A percentile compares a stretch with the other conserved stretches of the same genome.
Evolutionary conservation across 2,329 filamentous ascomycete species (phyloP).

Genomic region (Monosporascus sp.): DNA sequence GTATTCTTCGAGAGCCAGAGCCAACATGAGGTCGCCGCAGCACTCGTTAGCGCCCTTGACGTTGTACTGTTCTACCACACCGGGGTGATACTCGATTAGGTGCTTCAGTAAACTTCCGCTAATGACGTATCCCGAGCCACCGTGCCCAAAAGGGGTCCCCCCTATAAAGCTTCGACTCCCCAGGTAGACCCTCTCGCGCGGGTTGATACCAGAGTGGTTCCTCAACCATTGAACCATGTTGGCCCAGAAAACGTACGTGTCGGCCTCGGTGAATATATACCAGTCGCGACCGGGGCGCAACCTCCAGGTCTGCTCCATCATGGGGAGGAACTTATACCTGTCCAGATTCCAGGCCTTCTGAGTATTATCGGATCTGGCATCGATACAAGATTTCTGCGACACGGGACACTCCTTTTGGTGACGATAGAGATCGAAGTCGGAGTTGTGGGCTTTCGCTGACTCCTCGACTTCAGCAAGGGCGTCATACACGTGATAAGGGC

Average conservation of each 20-base stretch:
- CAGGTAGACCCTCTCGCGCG: conserved; percentile 41
- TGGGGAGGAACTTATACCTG: conserved; percentile 58
- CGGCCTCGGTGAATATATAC: conserved; percentile 57
- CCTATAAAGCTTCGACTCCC: conserved; percentile 45
- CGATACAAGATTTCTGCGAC: conserved; percentile 39
- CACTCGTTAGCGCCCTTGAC: conserved; percentile 37
- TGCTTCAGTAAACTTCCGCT: conserved; percentile 46
- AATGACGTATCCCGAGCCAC: conserved; percentile 53
- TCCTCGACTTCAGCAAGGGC: conserved; percentile 31
- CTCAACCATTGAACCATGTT: conserved; percentile 47
- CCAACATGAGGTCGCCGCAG: conserved; percentile 49
- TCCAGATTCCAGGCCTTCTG: conserved; percentile 48
- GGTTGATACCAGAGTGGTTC: conserved; percentile 33
- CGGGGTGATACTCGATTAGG: conserved; percentile 37
- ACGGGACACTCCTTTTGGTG: conserved; percentile 41
- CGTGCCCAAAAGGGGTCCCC: conserved; percentile 47
- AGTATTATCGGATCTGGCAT: conserved; percentile 23
- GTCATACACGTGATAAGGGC: conserved; percentile 36
- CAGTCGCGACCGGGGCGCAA: conserved; percentile 49
- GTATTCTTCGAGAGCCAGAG: conserved; percentile 41
- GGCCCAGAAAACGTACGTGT: conserved; percentile 53
- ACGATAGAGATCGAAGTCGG: conserved; percentile 41
- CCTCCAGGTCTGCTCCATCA: conserved; percentile 50
- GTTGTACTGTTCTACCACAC: conserved; percentile 43
- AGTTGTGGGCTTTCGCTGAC: conserved; percentile 31